These are phyloP conservation scores for Hansenula anomala DNA, from an alignment of 1,139 yeast genomes.

Conservation along the genomic window DNA sequence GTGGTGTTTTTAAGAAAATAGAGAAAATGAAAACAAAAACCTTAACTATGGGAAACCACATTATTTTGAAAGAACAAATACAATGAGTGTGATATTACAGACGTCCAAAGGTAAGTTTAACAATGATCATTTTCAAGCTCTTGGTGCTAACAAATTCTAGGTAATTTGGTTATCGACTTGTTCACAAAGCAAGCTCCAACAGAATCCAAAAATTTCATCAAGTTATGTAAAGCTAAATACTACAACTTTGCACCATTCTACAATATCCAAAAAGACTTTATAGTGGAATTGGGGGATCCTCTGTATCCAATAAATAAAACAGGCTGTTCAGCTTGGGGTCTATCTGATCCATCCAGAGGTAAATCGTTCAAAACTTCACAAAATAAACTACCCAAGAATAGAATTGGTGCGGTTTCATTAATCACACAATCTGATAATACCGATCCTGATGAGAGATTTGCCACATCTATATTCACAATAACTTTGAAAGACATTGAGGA, in stretches of 20 bases:
- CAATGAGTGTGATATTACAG: constrained; percentile 53
- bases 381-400: constrained; percentile 20
- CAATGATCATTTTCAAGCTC: too few species aligned
- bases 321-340: constrained; percentile 32
- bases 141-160: background rate
- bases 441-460: constrained; percentile 5
- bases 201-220: constrained; percentile 44
- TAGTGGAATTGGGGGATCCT: constrained; percentile 46
- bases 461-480: constrained; percentile 15
- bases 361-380: constrained; percentile 15
- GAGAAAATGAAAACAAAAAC: background rate
- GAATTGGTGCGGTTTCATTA: constrained; percentile 38
- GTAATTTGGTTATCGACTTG: constrained; percentile 46
- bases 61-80: background rate
- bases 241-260: constrained; percentile 49
- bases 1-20: background rate
- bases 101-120: constrained; percentile 42
- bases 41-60: background rate
- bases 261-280: constrained; percentile 33
- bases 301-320: constrained; percentile 33
- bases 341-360: constrained; percentile 14
- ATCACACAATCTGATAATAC: constrained; percentile 18
- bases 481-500: constrained; percentile 29
- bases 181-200: constrained; percentile 31
- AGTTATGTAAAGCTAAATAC: constrained; percentile 49